phyloP scores from a whole-genome alignment of 2,329 filamentous ascomycete species.

The Periconia sp. region DNA sequence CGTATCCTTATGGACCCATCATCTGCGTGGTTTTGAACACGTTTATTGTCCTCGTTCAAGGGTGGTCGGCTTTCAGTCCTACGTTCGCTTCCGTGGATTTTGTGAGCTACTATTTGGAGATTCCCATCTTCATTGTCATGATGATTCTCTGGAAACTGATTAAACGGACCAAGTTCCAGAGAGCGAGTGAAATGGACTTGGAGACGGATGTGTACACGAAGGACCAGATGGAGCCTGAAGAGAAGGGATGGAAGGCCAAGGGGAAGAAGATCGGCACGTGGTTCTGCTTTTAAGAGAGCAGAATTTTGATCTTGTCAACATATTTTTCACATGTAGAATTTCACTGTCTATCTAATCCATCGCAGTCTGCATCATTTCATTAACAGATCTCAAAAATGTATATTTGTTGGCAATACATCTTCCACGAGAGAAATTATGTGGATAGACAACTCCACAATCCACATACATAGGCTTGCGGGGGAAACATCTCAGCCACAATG shows the following conservation, averaged over 20 bases:
- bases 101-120: constrained; percentile 52
- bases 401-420: too few relatives aligned
- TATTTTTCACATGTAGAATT: too few relatives aligned
- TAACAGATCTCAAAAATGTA: too few relatives aligned
- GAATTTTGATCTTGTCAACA: background rate
- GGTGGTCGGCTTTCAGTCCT: constrained; percentile 56
- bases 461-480: too few relatives aligned
- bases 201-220: constrained; percentile 35
- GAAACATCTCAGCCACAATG: too few relatives aligned
- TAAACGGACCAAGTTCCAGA: constrained; percentile 31
- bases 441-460: too few relatives aligned
- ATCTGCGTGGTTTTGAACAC: constrained; percentile 27
- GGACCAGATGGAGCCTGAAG: constrained; percentile 28
- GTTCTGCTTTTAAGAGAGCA: constrained; percentile 25
- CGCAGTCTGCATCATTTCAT: too few relatives aligned
- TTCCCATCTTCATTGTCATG: constrained; percentile 33
- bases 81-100: constrained; percentile 49
- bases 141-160: constrained; percentile 31
- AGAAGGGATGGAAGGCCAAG: constrained; percentile 20
- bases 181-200: constrained; percentile 29
- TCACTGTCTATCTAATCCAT: background rate
- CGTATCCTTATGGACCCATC: constrained; percentile 56
- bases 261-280: constrained; percentile 29
- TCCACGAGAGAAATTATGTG: too few relatives aligned
- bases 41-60: constrained; percentile 34